Evolutionary conservation across 2,329 filamentous ascomycete genomes (phyloP), one percentile per base, ranked within the genome.

Genomic region (Aspergillus ibericus): DNA sequence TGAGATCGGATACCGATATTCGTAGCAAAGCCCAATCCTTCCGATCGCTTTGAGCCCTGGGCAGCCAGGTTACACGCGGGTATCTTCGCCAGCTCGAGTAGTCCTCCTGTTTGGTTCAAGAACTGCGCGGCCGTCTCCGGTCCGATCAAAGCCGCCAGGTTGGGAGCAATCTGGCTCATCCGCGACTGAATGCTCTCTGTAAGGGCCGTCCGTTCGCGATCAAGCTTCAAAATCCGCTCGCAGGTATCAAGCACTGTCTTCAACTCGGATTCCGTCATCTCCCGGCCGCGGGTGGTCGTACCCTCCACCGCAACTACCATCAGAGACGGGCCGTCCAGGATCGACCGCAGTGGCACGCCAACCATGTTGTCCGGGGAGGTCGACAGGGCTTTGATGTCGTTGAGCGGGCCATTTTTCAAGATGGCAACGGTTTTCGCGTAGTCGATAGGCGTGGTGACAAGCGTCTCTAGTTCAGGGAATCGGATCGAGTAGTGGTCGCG

Each of bases 261-360:
- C 5, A 98, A 82, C 73, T 96, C 92, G 5, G 85, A 80, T n/a
- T 87, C 81, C 3, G 84, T 85, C 76, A 99, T 86, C 50, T 91
- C 85, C 32, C 86, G 86, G 4, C 93, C 93, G 67, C 91, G 88
- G 12, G 92, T 95, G 2, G 90, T 95, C 5, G 93, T 96, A 29
- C 92, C 93, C 78, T 98, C 95, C 10, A 98, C 89, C 0, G 92
- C 93, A 53, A 99, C 93, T 61, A 96, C 91, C 93, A 99, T 97
- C 68, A 98, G 80, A 0, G 91, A 91, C 1, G 95, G 92, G 0
- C 92, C 91, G 72, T 96, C 92, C 13, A 99, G 81, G 1, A 98
- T 88, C 1, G 88, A 86, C 70, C 89, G 89, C 38, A 99, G 83
- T 0, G 91, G 86, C 56, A 85, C 83, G 15, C 88, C 87, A 5